phyloP scores from a whole-genome alignment of 768 basidiomycete genomes.

The Paxillus involutus region DNA sequence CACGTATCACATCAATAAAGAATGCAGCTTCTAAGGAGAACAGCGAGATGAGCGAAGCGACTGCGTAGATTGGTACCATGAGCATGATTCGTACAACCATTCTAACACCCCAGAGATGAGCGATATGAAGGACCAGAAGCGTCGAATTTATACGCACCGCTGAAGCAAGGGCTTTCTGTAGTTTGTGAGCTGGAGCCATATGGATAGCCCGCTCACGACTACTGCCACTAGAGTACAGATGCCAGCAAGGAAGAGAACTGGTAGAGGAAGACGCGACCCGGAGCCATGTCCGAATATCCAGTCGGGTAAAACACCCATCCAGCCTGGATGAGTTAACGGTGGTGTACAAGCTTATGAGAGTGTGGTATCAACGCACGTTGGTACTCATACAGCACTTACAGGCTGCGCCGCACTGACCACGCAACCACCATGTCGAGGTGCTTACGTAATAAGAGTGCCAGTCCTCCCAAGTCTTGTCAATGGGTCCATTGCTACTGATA shows the following conservation, averaged over 20 bases:
- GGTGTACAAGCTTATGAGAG: background rate
- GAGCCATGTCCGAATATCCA: constrained; percentile 39
- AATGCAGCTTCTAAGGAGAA: constrained; percentile 95
- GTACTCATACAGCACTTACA: too few species aligned
- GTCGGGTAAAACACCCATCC: constrained; percentile 16
- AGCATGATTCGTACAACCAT: constrained; percentile 95
- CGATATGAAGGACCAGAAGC: background rate
- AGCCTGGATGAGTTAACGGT: background rate
- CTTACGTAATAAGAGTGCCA: too few species aligned
- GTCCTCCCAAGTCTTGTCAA: too few species aligned
- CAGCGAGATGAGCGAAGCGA: constrained; percentile 89
- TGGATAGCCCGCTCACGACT: constrained; percentile 68
- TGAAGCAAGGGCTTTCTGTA: constrained; percentile 82
- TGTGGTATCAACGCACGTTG: background rate
- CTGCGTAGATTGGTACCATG: constrained; percentile 93
- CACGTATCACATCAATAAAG: constrained; percentile 91
- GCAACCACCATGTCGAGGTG: too few species aligned
- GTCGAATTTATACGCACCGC: constrained; percentile 43
- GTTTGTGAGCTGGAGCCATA: constrained; percentile 80
- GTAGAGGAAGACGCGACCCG: constrained; percentile 57
- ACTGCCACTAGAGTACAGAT: constrained; percentile 70
- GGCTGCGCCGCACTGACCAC: too few species aligned
- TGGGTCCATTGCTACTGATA: too few species aligned
- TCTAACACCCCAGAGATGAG: constrained; percentile 35
- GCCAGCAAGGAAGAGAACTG: constrained; percentile 63